These are phyloP conservation scores for Trichophyton rubrum DNA, from an alignment of 2,329 filamentous ascomycete genomes.

Conservation along the genomic window DNA sequence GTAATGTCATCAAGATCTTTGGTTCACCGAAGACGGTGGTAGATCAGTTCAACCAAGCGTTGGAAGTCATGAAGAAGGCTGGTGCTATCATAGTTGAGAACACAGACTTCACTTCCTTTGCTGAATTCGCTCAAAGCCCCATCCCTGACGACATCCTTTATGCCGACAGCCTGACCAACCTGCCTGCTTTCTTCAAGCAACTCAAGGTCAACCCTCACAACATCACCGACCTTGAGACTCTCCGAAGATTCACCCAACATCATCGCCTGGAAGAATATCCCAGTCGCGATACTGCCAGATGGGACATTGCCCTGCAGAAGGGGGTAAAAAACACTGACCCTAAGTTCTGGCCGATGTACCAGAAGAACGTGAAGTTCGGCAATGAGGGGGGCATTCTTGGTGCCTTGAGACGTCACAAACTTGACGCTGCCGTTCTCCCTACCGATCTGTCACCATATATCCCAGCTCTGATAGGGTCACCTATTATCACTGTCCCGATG, in stretches of 20 bases:
- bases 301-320: slow-evolving; percentile 42
- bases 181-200: slow-evolving; percentile 44
- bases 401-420: slow-evolving; percentile 42
- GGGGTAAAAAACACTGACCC: slow-evolving; percentile 46
- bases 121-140: slow-evolving; percentile 31
- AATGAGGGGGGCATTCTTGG: slow-evolving; percentile 50
- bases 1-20: slow-evolving; percentile 39
- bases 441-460: slow-evolving; percentile 38
- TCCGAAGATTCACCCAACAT: slow-evolving; percentile 44
- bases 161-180: slow-evolving; percentile 47
- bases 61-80: slow-evolving; percentile 41
- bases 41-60: slow-evolving; percentile 43
- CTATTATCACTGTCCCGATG: slow-evolving; percentile 52
- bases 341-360: slow-evolving; percentile 46
- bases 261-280: slow-evolving; percentile 48
- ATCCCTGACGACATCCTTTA: slow-evolving; percentile 33
- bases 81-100: slow-evolving; percentile 50
- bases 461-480: slow-evolving; percentile 46
- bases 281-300: slow-evolving; percentile 44
- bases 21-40: slow-evolving; percentile 24
- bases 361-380: slow-evolving; percentile 41
- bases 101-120: slow-evolving; percentile 45
- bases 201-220: slow-evolving; percentile 47
- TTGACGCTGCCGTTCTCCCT: slow-evolving; percentile 52
- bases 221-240: slow-evolving; percentile 40